A percentile compares a stretch with the other conserved stretches of the same genome.
Conservation (phyloP, 306 rosid species). For the Lathyrus sativus region DNA sequence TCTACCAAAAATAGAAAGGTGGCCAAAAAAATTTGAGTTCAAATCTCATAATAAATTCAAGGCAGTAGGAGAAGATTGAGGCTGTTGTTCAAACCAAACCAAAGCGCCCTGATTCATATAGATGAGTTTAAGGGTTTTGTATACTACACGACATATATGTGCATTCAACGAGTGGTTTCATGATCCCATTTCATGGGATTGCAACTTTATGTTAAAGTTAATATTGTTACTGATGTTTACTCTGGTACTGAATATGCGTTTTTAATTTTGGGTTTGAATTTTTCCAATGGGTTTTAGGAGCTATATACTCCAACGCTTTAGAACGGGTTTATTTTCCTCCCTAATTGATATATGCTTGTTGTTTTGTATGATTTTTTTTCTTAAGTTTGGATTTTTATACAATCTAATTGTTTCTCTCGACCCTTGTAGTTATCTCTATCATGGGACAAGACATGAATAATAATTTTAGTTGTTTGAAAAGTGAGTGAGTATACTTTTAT, state of each 20-base stretch:
- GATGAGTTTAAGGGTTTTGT: constrained; percentile 44
- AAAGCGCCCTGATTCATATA: constrained; percentile 83
- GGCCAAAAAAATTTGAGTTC: too few relatives aligned
- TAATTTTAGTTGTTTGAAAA: neutral
- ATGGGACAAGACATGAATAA: neutral
- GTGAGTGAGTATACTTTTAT: constrained; percentile 3
- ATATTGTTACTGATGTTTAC: constrained; percentile 22
- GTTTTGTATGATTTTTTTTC: neutral
- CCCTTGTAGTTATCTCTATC: neutral
- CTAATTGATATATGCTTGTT: constrained; percentile 1
- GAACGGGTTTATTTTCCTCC: constrained; percentile 16
- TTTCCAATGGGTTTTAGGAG: constrained; percentile 34
- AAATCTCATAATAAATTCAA: too few relatives aligned
- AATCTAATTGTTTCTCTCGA: constrained; percentile 8
- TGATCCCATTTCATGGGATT: constrained; percentile 22
- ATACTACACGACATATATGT: constrained; percentile 31
- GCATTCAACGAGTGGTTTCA: constrained; percentile 34
- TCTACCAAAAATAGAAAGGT: too few relatives aligned
- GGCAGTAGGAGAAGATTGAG: constrained; percentile 97
- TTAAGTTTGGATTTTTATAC: constrained; percentile 12
- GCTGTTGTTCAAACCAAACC: constrained; percentile 88
- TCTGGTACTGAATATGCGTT: constrained; percentile 27
- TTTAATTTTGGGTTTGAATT: constrained; percentile 2
- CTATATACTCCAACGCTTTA: constrained; percentile 12
- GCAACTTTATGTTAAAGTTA: constrained; percentile 24